Evolutionary conservation across 2,329 filamentous ascomycete genomes (phyloP), one percentile per base, ranked within the genome.

Genomic region (Calcarisporium arbuscula): DNA sequence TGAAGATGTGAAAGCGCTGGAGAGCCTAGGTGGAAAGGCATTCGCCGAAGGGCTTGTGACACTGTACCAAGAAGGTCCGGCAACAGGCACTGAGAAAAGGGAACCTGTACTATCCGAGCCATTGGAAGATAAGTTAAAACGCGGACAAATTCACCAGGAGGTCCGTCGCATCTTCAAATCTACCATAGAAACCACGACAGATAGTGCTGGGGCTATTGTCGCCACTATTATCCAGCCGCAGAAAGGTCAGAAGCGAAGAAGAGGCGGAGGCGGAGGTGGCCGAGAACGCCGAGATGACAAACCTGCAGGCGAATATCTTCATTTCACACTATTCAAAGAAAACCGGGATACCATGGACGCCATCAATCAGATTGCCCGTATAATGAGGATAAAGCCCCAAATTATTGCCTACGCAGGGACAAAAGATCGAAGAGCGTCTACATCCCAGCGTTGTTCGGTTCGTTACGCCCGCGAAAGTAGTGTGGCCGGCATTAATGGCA

Each of bases 271-370:
- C 4, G 47, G 52, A 17, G 48, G 50, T 8, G 44, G 44, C 15
- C 47, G 47, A 11, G 44, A 44, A n/a, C 43, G 38, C 12, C 44
- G 40, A 9, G 50, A 54, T 4, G 53, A 59, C 39, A 56, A 60
- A 41, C 56, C 56, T 38, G 38, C 34, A 14, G 86, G 84, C 14
- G 82, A 88, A 31, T 92, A 86, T 56, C 65, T 95, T 11, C 88
- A 95, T 57, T 94, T 95, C 57, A 90, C 85, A 1, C 69, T 95
- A 33, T 94, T 90, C 74, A 95, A 95, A 63, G 89, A 95, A 63
- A 95, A 95, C 63, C 89, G 90, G 54, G 89, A 95, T 54, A 95
- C 89, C 2, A 94, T 95, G 85, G 89, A 95, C 49, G 82, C 86
- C 0, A 70, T 94, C 34, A 81, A 77, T 34, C 85, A 83, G 50